These are phyloP conservation scores for Blepharisma stoltei DNA, from an alignment of 73 alveolate species.

Conservation along the genomic window DNA sequence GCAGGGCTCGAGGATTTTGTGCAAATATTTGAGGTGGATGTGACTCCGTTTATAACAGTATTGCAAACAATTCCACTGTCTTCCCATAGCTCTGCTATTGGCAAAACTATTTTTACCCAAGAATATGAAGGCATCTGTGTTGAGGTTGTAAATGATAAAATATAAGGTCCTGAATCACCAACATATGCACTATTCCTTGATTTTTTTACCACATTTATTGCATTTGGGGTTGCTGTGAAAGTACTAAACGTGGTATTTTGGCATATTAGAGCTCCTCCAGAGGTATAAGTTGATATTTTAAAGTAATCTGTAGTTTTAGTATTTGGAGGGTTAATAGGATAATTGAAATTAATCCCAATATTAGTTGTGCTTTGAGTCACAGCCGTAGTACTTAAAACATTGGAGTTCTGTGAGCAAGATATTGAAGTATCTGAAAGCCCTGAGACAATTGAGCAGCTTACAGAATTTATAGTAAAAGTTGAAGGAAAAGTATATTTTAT, in stretches of 20 bases:
- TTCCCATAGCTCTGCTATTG: not conserved
- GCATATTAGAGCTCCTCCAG: constrained; percentile 3
- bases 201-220: not conserved
- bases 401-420: not conserved
- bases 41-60: too few species aligned
- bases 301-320: constrained; percentile 5
- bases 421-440: not conserved
- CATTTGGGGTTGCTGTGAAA: not conserved
- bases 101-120: not conserved
- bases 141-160: not conserved
- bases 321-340: constrained; percentile 17
- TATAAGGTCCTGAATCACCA: not conserved
- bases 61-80: not conserved
- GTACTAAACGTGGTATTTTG: not conserved
- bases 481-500: not conserved
- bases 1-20: not conserved
- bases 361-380: constrained; percentile 1
- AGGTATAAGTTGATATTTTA: not conserved
- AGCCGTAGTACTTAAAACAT: not conserved
- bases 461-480: not conserved
- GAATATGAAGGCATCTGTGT: not conserved
- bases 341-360: not conserved
- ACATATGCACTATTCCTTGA: not conserved
- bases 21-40: not conserved
- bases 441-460: not conserved